Evolutionary conservation across 2,329 filamentous ascomycete genomes (phyloP).

Genomic region (Chrysoporthe deuterocubensis): DNA sequence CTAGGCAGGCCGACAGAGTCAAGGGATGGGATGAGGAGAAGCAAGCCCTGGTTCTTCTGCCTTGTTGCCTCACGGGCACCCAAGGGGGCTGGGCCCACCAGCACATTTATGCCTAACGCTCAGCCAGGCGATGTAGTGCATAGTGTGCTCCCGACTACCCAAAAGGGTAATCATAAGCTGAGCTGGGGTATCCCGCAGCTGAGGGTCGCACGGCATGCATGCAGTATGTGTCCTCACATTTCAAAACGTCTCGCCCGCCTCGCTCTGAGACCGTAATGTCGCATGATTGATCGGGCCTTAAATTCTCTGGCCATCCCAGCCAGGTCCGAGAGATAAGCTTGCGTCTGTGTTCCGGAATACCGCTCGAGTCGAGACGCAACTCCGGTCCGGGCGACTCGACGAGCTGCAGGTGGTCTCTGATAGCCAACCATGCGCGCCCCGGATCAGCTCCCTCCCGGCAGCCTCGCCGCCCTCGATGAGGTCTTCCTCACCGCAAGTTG

Average conservation of each 20-base stretch:
- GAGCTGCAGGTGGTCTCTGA: background rate
- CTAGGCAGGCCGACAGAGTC: background rate
- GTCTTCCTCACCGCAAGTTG: too few relatives aligned
- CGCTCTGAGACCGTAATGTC: background rate
- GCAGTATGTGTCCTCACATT: too few relatives aligned
- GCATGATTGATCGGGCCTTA: background rate
- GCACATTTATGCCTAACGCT: too few relatives aligned
- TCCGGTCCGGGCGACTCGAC: background rate
- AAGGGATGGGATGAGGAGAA: background rate
- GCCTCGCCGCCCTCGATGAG: too few relatives aligned
- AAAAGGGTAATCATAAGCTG: too few relatives aligned
- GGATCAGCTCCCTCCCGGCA: background rate
- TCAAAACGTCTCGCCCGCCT: background rate
- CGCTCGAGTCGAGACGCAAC: background rate
- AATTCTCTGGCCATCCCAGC: background rate
- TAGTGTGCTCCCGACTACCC: too few relatives aligned
- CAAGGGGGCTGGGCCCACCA: too few relatives aligned
- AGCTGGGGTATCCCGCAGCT: too few relatives aligned
- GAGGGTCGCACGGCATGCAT: too few relatives aligned
- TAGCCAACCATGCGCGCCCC: background rate
- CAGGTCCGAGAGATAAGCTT: background rate
- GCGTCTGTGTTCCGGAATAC: background rate
- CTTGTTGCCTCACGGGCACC: background rate
- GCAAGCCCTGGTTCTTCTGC: background rate
- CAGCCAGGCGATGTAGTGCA: too few relatives aligned